Evolutionary conservation across 306 rosid species (phyloP).

Genomic region (Parietaria judaica): DNA sequence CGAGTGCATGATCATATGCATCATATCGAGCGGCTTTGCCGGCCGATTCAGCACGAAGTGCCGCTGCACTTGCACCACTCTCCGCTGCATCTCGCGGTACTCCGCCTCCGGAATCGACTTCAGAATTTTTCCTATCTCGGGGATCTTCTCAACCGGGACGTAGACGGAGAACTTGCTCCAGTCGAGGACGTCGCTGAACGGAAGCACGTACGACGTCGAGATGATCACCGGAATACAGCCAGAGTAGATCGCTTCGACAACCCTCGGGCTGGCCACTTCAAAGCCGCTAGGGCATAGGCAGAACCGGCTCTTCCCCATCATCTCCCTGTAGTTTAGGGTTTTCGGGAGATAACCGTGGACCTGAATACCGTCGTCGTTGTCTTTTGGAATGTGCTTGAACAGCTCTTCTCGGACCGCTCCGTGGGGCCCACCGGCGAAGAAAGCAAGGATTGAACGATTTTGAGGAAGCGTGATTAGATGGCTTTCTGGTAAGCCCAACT

Average conservation of each 20-base stretch:
- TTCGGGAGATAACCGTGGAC: conserved; percentile 29
- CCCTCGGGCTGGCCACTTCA: conserved; percentile 52
- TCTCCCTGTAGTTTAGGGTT: conserved; percentile 20
- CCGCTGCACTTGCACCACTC: conserved; percentile 26
- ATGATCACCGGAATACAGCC: conserved; percentile 41
- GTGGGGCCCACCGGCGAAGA: conserved; percentile 29
- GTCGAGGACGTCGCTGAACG: conserved; percentile 43
- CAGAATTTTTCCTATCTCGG: conserved; percentile 23
- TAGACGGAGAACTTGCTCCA: conserved; percentile 39
- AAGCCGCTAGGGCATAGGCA: conserved; percentile 51
- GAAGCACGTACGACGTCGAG: conserved; percentile 31
- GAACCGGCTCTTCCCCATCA: conserved; percentile 24
- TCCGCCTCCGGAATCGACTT: conserved; percentile 22
- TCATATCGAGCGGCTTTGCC: conserved; percentile 30
- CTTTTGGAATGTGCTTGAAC: conserved; percentile 17
- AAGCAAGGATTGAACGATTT: conserved; percentile 24
- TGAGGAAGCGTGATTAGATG: not conserved
- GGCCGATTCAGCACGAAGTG: conserved; percentile 45
- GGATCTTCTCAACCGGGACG: conserved; percentile 28
- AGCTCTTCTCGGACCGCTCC: conserved; percentile 18
- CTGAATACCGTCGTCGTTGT: conserved; percentile 23
- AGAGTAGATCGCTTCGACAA: conserved; percentile 28
- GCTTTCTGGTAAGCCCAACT: conserved; percentile 13
- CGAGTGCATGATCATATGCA: conserved; percentile 44
- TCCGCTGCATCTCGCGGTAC: conserved; percentile 26